Conservation (phyloP, 2,329 filamentous ascomycete genomes). For the Aspergillus brunneoviolaceus region DNA sequence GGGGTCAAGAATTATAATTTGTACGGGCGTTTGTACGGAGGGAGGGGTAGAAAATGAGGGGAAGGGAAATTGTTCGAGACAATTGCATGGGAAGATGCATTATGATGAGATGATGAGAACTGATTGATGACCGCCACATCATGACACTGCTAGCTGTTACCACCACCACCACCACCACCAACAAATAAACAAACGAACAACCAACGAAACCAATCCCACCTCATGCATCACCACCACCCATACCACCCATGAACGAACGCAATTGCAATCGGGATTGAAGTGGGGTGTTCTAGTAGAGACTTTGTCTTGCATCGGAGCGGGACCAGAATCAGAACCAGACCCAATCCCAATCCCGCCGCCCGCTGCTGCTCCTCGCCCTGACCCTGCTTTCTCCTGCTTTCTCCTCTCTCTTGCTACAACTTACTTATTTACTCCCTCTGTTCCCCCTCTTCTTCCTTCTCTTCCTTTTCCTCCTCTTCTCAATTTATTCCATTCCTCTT, state of each 20-base stretch:
- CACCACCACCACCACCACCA: not conserved
- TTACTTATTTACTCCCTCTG: slow-evolving; percentile 12
- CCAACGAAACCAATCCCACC: not conserved
- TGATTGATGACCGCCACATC: not conserved
- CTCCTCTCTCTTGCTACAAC: not conserved
- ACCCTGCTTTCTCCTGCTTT: slow-evolving; percentile 2
- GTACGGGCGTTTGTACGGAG: not conserved
- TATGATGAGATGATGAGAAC: not conserved
- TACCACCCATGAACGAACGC: not conserved
- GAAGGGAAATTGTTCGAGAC: too few species aligned
- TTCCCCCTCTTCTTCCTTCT: slow-evolving; percentile 13
- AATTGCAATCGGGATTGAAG: not conserved
- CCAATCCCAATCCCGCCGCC: slow-evolving; percentile 1
- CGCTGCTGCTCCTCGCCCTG: not conserved
- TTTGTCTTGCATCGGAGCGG: not conserved
- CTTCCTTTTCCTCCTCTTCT: slow-evolving; percentile 9
- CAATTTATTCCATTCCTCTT: slow-evolving; percentile 7
- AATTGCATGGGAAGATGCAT: too few species aligned
- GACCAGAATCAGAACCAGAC: not conserved
- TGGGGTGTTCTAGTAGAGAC: not conserved
- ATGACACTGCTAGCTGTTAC: too few species aligned
- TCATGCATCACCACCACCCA: not conserved
- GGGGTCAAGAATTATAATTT: not conserved
- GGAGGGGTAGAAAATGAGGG: not conserved
- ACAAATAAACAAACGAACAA: not conserved